Percentiles rank a stretch among this genome's conserved stretches.
Conservation (phyloP, 768 basidiomycete species). For the Suillus cothurnatus region DNA sequence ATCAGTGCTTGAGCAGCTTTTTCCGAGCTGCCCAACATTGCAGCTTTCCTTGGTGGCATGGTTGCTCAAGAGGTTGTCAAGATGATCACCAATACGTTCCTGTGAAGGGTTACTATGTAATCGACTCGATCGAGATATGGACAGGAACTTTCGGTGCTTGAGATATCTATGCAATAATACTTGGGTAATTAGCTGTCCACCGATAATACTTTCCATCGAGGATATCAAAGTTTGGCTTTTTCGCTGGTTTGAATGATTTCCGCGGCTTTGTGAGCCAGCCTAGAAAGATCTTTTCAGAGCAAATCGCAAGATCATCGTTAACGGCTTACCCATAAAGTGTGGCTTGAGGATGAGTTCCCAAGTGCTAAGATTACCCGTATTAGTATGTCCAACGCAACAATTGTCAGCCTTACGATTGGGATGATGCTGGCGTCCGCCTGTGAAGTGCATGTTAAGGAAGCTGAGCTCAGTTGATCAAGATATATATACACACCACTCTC, state of each 20-base stretch:
- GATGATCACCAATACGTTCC: conserved; percentile 98
- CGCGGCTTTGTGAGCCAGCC: conserved; percentile 13
- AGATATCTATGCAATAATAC: conserved; percentile 1
- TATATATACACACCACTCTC: conserved; percentile 14
- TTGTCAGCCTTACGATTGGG: conserved; percentile 13
- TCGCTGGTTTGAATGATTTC: conserved; percentile 9
- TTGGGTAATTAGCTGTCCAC: not conserved
- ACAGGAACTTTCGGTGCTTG: conserved; percentile 53
- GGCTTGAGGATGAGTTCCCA: conserved; percentile 20
- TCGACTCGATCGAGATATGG: conserved; percentile 84
- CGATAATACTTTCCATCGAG: not conserved
- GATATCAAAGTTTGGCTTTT: not conserved
- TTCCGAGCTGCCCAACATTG: conserved; percentile 89
- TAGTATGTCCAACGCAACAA: not conserved
- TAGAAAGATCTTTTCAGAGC: not conserved
- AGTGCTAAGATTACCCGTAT: conserved; percentile 10
- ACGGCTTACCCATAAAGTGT: conserved; percentile 19
- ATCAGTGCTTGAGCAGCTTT: conserved; percentile 74
- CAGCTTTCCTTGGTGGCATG: conserved; percentile 90
- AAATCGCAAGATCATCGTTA: not conserved
- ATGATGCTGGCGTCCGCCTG: conserved; percentile 23
- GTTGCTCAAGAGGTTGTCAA: conserved; percentile 98
- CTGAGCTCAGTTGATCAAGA: not conserved
- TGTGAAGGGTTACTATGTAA: conserved; percentile 77
- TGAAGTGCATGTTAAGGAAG: not conserved